phyloP scores from a whole-genome alignment of 306 rosid genomes.

The Cucurbita moschata region DNA sequence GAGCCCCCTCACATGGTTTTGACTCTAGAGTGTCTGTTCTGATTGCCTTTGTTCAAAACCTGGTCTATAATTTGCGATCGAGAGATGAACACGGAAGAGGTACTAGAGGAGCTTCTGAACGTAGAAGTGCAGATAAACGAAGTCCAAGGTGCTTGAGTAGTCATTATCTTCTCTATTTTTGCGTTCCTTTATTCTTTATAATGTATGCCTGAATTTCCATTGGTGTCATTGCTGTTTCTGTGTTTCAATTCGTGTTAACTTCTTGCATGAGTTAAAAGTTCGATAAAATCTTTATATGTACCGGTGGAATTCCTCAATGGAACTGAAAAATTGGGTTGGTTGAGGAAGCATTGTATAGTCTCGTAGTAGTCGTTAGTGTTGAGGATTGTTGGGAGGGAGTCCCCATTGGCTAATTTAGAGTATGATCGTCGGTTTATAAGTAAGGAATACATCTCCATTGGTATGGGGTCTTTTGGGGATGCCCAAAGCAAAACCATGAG shows the following conservation, averaged over 20 bases:
- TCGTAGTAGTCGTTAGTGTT: neutral
- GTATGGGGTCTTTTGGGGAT: no score
- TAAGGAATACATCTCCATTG: no score
- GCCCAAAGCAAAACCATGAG: no score
- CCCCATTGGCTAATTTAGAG: no score
- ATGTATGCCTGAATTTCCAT: neutral
- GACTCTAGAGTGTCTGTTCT: neutral
- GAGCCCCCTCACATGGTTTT: neutral
- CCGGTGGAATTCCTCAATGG: neutral
- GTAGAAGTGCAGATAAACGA: conserved; percentile 59
- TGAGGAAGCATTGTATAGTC: neutral
- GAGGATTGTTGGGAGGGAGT: no score
- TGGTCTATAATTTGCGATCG: neutral
- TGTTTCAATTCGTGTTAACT: neutral
- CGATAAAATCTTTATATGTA: neutral
- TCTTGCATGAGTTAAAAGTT: neutral
- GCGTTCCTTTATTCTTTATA: neutral
- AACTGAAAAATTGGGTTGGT: neutral
- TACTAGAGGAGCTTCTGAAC: conserved; percentile 51
- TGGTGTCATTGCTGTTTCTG: neutral
- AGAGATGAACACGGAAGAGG: conserved; percentile 43
- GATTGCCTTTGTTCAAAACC: neutral
- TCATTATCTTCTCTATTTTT: neutral
- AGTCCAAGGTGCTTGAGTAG: conserved; percentile 45
- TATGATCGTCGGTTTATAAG: no score